A percentile compares a stretch with the other conserved stretches of the same genome.
Conservation (phyloP, 2,329 filamentous ascomycete species). For the Atkinsonella hypoxylon region DNA sequence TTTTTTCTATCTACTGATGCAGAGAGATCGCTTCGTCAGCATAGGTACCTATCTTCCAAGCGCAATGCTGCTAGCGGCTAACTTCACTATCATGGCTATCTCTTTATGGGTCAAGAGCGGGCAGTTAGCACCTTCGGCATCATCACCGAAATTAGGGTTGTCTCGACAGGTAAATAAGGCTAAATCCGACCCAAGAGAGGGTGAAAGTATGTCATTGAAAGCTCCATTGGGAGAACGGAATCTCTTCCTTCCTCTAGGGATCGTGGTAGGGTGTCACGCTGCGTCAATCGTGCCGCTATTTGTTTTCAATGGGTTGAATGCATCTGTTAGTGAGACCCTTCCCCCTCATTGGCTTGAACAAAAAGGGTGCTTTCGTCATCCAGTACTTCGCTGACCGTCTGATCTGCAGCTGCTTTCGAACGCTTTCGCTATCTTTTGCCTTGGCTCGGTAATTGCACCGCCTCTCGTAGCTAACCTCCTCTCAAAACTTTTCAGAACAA, state of each 20-base stretch:
- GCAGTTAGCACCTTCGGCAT: conserved; percentile 19
- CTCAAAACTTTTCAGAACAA: conserved; percentile 38
- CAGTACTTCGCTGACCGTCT: conserved; percentile 2
- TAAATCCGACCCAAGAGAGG: conserved; percentile 16
- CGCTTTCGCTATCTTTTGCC: conserved; percentile 46
- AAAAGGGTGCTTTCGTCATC: background rate
- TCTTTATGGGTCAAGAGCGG: conserved; percentile 89
- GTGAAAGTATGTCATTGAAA: conserved; percentile 12
- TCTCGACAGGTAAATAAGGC: background rate
- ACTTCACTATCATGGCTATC: conserved; percentile 92
- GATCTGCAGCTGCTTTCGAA: conserved; percentile 41
- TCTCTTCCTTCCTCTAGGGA: conserved; percentile 58
- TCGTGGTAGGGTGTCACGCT: conserved; percentile 64
- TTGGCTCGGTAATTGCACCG: conserved; percentile 44
- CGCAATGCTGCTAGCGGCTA: conserved; percentile 91
- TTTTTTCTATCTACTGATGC: conserved; percentile 96
- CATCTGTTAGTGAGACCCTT: conserved; percentile 39
- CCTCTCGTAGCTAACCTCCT: conserved; percentile 43
- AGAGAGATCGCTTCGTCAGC: conserved; percentile 85
- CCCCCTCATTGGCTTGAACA: background rate
- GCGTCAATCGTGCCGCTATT: conserved; percentile 72
- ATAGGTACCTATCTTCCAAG: conserved; percentile 95
- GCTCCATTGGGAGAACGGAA: conserved; percentile 42
- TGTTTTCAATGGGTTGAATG: conserved; percentile 65
- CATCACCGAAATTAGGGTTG: background rate